Conservation (phyloP, 225 moss, liverwort and hornwort species). For the Sphagnum contortum region DNA sequence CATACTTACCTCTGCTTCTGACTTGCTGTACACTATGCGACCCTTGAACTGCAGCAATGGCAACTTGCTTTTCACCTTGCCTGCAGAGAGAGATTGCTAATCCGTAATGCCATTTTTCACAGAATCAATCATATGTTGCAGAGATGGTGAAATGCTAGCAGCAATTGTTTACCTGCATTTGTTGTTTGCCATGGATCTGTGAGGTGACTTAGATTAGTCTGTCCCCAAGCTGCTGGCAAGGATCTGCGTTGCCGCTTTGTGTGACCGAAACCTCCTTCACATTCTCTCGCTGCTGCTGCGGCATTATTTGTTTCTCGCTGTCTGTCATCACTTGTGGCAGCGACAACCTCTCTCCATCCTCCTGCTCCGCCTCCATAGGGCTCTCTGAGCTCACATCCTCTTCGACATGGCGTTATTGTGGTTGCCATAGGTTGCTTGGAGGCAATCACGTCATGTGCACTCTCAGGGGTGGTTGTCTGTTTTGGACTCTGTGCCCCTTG, state of each 20-base stretch:
- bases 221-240: constrained; percentile 43
- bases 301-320: neutral
- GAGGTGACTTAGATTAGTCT: constrained; percentile 9
- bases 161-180: constrained; percentile 18
- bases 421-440: too few relatives aligned
- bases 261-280: neutral
- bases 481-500: neutral
- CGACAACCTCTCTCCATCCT: too few relatives aligned
- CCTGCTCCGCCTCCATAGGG: too few relatives aligned
- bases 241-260: constrained; percentile 15
- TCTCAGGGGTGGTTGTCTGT: too few relatives aligned
- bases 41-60: constrained; percentile 57
- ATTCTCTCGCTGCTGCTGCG: neutral
- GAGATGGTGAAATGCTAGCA: neutral
- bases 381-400: too few relatives aligned
- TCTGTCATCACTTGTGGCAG: neutral
- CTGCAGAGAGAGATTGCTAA: constrained; percentile 17
- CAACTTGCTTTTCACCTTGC: constrained; percentile 25
- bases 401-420: too few relatives aligned
- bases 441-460: too few relatives aligned
- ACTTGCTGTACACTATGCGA: constrained; percentile 69
- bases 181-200: constrained; percentile 18
- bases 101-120: neutral
- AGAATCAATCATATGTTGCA: neutral
- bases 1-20: constrained; percentile 47